A percentile compares a stretch with the other conserved stretches of the same genome.
Conservation (phyloP, 2,329 filamentous ascomycete genomes). For the Fulvia fulva region DNA sequence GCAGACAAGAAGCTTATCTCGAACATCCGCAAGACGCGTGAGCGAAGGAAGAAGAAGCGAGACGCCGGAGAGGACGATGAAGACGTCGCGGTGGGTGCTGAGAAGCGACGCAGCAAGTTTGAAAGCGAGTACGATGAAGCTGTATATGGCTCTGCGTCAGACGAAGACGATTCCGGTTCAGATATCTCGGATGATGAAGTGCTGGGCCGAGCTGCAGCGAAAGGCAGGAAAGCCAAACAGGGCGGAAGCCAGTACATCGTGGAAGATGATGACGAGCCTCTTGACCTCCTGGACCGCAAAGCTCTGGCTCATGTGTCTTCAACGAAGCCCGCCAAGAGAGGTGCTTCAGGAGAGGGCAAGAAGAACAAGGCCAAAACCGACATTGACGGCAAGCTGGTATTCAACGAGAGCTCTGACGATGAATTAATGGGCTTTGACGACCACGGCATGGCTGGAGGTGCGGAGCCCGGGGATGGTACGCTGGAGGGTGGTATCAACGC, state of each 20-base stretch:
- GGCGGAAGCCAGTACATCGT: slow-evolving; percentile 73
- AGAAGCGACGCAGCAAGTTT: slow-evolving; percentile 59
- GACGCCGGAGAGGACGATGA: slow-evolving; percentile 59
- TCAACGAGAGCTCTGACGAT: slow-evolving; percentile 50
- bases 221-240: slow-evolving; percentile 54
- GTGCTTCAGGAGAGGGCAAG: slow-evolving; percentile 39
- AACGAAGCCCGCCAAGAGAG: slow-evolving; percentile 70
- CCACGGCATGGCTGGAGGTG: slow-evolving; percentile 37
- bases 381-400: slow-evolving; percentile 74
- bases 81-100: slow-evolving; percentile 34
- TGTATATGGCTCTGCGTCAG: slow-evolving; percentile 67
- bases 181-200: slow-evolving; percentile 62
- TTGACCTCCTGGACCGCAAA: slow-evolving; percentile 85
- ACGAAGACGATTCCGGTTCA: slow-evolving; percentile 53
- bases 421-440: slow-evolving; percentile 58
- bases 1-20: slow-evolving; percentile 82
- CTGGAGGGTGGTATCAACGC: slow-evolving; percentile 55
- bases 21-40: slow-evolving; percentile 93
- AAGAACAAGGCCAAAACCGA: slow-evolving; percentile 64
- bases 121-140: slow-evolving; percentile 94
- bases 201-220: slow-evolving; percentile 45
- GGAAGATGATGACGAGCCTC: slow-evolving; percentile 89
- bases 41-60: slow-evolving; percentile 87
- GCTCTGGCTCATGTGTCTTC: slow-evolving; percentile 91
- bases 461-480: slow-evolving; percentile 37